A percentile compares a stretch with the other conserved stretches of the same genome.
Conservation (phyloP, 495 filamentous ascomycete species). For the Parachaetomium inaequale region DNA sequence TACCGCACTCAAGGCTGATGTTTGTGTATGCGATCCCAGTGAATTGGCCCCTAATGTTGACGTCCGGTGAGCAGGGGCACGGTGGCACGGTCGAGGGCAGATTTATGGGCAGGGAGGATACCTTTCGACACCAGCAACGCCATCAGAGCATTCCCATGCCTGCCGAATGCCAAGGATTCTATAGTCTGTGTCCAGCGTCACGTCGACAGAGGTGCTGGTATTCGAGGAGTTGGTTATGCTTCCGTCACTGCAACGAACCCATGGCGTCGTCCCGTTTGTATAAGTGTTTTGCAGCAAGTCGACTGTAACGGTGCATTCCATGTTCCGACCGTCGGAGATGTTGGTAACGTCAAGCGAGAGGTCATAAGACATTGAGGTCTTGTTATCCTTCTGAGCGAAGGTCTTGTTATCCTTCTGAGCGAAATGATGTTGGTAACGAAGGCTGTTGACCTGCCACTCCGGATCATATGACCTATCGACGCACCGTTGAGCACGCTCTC, state of each 20-base stretch:
- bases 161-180: background rate
- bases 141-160: background rate
- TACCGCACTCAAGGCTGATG: background rate
- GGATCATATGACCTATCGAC: background rate
- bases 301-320: background rate
- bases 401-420: background rate
- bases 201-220: background rate
- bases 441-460: background rate
- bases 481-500: background rate
- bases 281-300: background rate
- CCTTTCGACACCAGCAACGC: background rate
- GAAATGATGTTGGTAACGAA: background rate
- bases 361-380: background rate
- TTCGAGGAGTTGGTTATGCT: background rate
- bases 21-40: background rate
- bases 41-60: background rate
- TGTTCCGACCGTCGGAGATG: background rate
- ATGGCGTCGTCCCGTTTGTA: background rate
- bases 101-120: background rate
- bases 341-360: background rate
- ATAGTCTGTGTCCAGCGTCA: background rate
- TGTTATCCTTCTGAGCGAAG: background rate
- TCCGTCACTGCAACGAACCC: background rate
- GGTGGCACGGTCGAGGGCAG: background rate
- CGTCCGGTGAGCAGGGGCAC: background rate